Base-by-base conservation (phyloP, 352 stramenopile genomes). In the Globisporangium carolinianum region DNA sequence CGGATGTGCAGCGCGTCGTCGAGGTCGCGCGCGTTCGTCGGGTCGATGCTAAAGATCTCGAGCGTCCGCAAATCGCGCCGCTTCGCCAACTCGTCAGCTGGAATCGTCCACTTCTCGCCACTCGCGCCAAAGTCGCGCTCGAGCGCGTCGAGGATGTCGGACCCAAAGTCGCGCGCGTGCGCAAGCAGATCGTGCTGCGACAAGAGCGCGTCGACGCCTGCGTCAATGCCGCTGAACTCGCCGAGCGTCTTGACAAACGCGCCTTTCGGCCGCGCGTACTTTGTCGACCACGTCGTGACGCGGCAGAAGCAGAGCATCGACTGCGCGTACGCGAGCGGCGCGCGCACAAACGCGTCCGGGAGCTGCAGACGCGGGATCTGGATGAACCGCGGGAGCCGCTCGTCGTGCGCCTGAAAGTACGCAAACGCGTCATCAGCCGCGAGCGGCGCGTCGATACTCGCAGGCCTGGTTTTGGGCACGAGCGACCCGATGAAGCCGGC, bases 41-140 rank as follows among this genome's bases (percentile, higher is more conserved):
- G 96, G 75, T 99, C 96, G 48, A 99, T 99, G 6, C 94, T 98
- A 65, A 99, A 99, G 56, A 99, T 97, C 51, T 94, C 79, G 36
- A 65, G 59, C 0, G 73, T 50, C 9, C 96, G 84, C 51, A 98
- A 97, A 67, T 99, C 96, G 1, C 89, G 78, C 15, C 96, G 77
- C 18, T 77, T 75, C 11, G 69, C 76, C 1, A 96, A 63, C 62
- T 98, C 96, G 61, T 87, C 71, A 11, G 67, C 58, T 3, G 87
- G 78, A n/a, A 96, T 83, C 36, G 68, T 45, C 83, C 85, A 96
- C 24, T 87, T 83, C 57, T 93, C 78, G 12, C 72, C 78, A 7
- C 64, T 80, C 10, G 61, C 67, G 6, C 79, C 75, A 42, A 94
- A 98, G 83, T 86, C 32, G 87, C 81, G 43, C 24, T 97, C 86